Evolutionary conservation across 2,329 filamentous ascomycete species (phyloP).

Genomic region (Penicillium verrucosum): DNA sequence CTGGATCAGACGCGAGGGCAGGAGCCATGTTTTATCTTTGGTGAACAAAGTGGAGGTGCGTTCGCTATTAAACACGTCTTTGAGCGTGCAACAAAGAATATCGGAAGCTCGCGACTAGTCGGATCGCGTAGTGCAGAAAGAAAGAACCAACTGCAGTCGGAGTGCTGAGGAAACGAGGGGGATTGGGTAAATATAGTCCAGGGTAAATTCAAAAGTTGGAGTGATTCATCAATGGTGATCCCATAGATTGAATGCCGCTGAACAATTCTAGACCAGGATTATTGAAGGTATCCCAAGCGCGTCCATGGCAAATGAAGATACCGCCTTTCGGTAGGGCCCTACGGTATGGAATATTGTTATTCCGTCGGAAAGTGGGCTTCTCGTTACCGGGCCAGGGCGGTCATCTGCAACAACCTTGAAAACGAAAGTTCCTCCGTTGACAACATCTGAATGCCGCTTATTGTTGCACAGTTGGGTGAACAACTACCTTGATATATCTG

Average conservation of each 20-base stretch:
- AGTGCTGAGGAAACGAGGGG: not conserved
- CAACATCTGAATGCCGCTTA: slow-evolving; percentile 10
- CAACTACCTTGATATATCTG: not conserved
- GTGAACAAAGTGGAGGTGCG: slow-evolving; percentile 27
- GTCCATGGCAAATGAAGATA: slow-evolving; percentile 13
- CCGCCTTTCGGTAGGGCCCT: not conserved
- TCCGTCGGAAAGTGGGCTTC: slow-evolving; percentile 35
- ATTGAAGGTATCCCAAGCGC: slow-evolving; percentile 28
- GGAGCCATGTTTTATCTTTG: slow-evolving; percentile 40
- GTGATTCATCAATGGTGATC: not conserved
- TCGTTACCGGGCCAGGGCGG: slow-evolving; percentile 37
- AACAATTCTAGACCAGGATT: slow-evolving; percentile 14
- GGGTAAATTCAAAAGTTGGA: not conserved
- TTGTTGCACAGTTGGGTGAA: not conserved
- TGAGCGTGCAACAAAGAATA: slow-evolving; percentile 4
- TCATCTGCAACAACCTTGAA: slow-evolving; percentile 21
- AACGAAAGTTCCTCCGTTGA: slow-evolving; percentile 5
- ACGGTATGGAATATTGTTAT: slow-evolving; percentile 23
- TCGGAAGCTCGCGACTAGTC: slow-evolving; percentile 8
- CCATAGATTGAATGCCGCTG: slow-evolving; percentile 5
- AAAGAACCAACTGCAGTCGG: not conserved
- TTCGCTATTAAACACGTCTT: slow-evolving; percentile 10
- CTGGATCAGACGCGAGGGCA: slow-evolving; percentile 38
- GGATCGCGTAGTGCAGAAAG: slow-evolving; percentile 2
- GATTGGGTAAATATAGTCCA: not conserved